phyloP scores from a whole-genome alignment of 2,329 filamentous ascomycete species.

The Claviceps monticola region DNA sequence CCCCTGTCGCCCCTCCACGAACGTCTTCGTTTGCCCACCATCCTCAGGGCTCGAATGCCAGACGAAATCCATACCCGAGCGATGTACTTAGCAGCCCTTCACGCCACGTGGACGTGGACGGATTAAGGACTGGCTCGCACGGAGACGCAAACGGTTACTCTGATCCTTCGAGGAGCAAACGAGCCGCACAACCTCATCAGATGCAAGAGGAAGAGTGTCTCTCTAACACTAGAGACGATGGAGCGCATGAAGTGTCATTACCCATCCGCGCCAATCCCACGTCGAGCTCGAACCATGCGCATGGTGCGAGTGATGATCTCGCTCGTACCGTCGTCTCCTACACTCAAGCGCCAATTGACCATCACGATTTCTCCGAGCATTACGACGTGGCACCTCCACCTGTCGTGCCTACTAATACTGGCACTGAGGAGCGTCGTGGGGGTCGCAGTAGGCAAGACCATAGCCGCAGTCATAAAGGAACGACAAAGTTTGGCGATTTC shows the following conservation, averaged over 20 bases:
- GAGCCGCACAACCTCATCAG: conserved; percentile 13
- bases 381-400: conserved; percentile 33
- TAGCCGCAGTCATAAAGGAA: conserved; percentile 42
- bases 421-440: conserved; percentile 33
- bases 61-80: conserved; percentile 30
- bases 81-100: conserved; percentile 31
- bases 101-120: conserved; percentile 24
- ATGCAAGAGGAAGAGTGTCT: conserved; percentile 26
- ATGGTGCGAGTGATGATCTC: conserved; percentile 68
- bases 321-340: conserved; percentile 53
- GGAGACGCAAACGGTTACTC: conserved; percentile 15
- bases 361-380: conserved; percentile 14
- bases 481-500: conserved; percentile 84
- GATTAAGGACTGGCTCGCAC: conserved; percentile 21
- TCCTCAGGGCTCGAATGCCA: conserved; percentile 25
- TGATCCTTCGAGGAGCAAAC: conserved; percentile 19
- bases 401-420: conserved; percentile 27
- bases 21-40: conserved; percentile 62
- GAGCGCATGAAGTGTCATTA: conserved; percentile 23
- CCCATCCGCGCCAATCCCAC: conserved; percentile 30
- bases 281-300: conserved; percentile 42
- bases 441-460: conserved; percentile 48
- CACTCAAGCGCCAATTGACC: conserved; percentile 18
- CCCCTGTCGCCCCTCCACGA: conserved; percentile 57
- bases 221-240: conserved; percentile 26